These are phyloP conservation scores for Cladophialophora psammophila DNA, from an alignment of 2,329 filamentous ascomycete species.

Conservation along the genomic window DNA sequence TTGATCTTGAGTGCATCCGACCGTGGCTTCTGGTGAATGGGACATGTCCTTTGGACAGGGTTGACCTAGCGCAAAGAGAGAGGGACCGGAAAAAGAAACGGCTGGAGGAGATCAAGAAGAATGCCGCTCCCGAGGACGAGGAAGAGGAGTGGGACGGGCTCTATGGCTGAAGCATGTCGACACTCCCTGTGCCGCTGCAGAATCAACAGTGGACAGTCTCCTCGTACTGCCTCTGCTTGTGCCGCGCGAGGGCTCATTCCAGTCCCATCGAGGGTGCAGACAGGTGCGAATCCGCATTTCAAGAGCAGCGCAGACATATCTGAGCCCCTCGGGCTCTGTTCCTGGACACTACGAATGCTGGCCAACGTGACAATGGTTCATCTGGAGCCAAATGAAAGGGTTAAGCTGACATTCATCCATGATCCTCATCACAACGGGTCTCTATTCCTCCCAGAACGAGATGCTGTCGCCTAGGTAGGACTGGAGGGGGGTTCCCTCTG, in stretches of 20 bases:
- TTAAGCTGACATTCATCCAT: neutral
- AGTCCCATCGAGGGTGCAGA: neutral
- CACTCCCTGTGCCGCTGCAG: neutral
- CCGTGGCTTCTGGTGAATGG: slow-evolving; percentile 70
- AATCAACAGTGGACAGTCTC: neutral
- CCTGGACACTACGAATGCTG: neutral
- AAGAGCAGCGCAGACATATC: neutral
- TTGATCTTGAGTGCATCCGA: slow-evolving; percentile 70
- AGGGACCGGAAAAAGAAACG: slow-evolving; percentile 56
- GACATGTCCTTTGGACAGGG: slow-evolving; percentile 69
- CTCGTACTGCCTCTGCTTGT: neutral
- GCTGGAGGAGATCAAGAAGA: slow-evolving; percentile 46
- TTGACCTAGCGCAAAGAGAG: slow-evolving; percentile 64
- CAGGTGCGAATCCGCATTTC: neutral
- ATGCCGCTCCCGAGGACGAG: slow-evolving; percentile 47
- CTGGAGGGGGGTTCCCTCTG: too few species aligned
- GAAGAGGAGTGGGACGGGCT: slow-evolving; percentile 59
- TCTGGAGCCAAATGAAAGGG: neutral
- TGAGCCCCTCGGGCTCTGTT: neutral
- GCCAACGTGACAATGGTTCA: neutral
- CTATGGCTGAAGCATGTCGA: slow-evolving; percentile 46
- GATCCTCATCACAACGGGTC: neutral
- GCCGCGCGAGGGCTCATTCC: neutral
- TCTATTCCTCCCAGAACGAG: too few species aligned
- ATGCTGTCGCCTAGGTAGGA: neutral